Conservation (phyloP, 2,329 filamentous ascomycete species). For the Alternaria ethzedia region DNA sequence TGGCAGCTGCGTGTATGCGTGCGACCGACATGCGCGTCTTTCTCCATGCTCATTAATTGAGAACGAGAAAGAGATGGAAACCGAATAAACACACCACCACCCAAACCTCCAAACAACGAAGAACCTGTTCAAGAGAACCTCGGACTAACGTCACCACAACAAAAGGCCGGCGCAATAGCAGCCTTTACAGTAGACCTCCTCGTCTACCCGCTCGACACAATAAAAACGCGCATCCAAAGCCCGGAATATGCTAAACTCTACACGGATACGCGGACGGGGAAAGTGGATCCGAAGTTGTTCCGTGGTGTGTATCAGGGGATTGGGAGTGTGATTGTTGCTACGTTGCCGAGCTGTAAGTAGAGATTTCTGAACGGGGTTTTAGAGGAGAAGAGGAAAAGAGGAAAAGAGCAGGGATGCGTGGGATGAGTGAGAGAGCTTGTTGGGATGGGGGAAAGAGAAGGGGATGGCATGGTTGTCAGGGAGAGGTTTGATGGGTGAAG, state of each 20-base stretch:
- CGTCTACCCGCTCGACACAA: constrained; percentile 85
- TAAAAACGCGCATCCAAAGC: constrained; percentile 86
- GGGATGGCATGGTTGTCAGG: no score
- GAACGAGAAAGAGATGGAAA: not conserved
- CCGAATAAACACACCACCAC: not conserved
- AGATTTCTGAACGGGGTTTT: no score
- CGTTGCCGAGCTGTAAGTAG: constrained; percentile 76
- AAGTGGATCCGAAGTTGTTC: constrained; percentile 64
- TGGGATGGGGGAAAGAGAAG: no score
- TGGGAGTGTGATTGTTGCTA: constrained; percentile 83
- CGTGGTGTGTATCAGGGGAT: constrained; percentile 86
- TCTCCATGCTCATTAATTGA: not conserved
- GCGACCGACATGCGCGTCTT: not conserved
- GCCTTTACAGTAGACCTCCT: constrained; percentile 86
- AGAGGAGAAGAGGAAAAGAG: not conserved
- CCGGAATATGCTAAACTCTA: constrained; percentile 74
- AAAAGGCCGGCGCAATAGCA: constrained; percentile 80
- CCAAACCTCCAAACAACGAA: not conserved
- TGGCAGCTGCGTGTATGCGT: not conserved
- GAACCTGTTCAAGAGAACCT: not conserved
- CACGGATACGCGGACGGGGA: constrained; percentile 62
- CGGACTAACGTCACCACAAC: not conserved
- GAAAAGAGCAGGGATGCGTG: not conserved
- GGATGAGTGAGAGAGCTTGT: no score
- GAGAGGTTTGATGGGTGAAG: no score